Percentiles rank a stretch among this genome's conserved stretches.
Evolutionary conservation across 164 flowering plant species (phyloP).

Genomic region (Stephania cephalantha): DNA sequence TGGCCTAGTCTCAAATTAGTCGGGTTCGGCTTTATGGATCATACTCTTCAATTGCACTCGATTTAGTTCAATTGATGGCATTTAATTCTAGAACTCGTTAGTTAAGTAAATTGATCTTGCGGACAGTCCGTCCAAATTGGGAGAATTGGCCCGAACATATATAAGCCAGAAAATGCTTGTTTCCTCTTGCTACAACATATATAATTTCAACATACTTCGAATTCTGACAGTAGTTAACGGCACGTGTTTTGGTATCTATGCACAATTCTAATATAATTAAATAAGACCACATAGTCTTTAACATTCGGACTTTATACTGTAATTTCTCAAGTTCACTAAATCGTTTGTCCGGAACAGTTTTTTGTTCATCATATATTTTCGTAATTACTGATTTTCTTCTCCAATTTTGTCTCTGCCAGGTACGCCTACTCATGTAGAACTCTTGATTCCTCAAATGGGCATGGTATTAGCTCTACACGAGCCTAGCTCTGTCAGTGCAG

Average conservation of each 20-base stretch:
- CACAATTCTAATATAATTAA: neutral
- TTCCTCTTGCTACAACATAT: neutral
- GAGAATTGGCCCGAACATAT: neutral
- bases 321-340: neutral
- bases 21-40: neutral
- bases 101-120: neutral
- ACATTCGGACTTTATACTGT: neutral
- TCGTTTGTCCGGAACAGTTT: constrained; percentile 4
- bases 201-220: neutral
- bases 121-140: neutral
- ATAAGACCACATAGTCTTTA: neutral
- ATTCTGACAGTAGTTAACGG: neutral
- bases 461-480: constrained; percentile 78
- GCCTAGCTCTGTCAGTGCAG: constrained; percentile 48
- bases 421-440: constrained; percentile 31
- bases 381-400: neutral
- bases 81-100: neutral
- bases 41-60: too few species aligned
- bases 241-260: neutral
- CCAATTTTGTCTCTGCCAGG: constrained; percentile 23
- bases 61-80: neutral
- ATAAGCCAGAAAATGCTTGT: neutral
- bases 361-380: neutral
- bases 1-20: neutral
- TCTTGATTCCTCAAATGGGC: constrained; percentile 49